Evolutionary conservation across 2,329 filamentous ascomycete genomes (phyloP), one percentile per base, ranked within the genome.

Genomic region (Colletotrichum sp.): DNA sequence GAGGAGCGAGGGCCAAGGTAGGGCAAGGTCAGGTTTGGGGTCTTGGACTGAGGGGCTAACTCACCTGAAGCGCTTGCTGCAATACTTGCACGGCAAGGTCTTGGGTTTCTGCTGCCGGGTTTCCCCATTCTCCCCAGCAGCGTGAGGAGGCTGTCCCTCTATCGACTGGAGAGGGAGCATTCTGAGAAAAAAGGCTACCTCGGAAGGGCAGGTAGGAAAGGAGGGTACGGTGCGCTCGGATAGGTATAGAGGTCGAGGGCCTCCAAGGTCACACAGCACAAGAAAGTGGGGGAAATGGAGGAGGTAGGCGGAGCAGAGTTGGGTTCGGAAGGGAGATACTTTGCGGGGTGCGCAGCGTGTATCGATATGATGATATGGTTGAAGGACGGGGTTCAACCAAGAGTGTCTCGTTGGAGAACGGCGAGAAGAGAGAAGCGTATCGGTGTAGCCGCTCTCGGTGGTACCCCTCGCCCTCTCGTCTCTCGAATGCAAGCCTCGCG

Each of bases 21-120:
- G 39, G 67, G 64, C 75, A 63, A 77, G 76, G 62, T 48, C 79
- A 55, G 55, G 68, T 77, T 72, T 55, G 74, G 66, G 77, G 68
- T 67, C 70, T 75, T 72, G 39, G 44, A 64, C 30, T n/a, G 66
- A 55, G 65, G 76, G 73, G 77, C 73, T 55, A 75, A 83, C 89
- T 84, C 83, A 92, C 90, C 90, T 89, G 83, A 93, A 93, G 77
- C 88, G 87, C 81, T 92, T 92, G 83, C 88, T 90, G 83, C 91
- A 93, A 80, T 91, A 92, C 80, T 90, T 90, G 87, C 91, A 93
- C 72, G 90, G 91, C 76, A 92, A 83, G 66, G 89, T 90, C 84
- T 92, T 92, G 79, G 91, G 90, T 80, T 92, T 92, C 82, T 90
- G 89, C 78, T 90, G 88, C 80, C 89, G 88, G 80, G 84, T 84